Conservation (phyloP, 257 asterid species). For the Salvia miltiorrhiza region DNA sequence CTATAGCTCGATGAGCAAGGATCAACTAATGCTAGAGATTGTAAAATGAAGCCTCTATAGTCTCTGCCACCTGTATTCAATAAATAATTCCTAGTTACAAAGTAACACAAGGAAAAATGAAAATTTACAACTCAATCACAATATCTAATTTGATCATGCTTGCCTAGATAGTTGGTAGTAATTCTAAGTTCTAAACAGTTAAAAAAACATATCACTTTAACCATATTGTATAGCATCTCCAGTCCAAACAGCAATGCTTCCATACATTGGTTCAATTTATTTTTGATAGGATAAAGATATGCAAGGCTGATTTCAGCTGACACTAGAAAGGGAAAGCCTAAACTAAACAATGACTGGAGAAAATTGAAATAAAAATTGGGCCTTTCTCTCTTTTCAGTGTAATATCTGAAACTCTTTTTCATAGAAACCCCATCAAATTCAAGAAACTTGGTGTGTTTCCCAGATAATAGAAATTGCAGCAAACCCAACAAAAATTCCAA, state of each 20-base stretch:
- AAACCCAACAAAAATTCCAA: background rate
- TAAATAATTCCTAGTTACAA: conserved; percentile 3
- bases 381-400: background rate
- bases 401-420: background rate
- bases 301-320: background rate
- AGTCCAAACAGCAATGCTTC: background rate
- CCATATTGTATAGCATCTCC: background rate
- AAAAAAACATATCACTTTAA: background rate
- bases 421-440: background rate
- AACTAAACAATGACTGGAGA: background rate
- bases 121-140: background rate
- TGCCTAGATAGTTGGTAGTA: background rate
- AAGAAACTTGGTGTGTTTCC: background rate
- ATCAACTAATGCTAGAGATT: conserved; percentile 29
- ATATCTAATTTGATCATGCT: background rate
- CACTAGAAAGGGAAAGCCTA: background rate
- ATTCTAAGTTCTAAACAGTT: background rate
- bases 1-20: conserved; percentile 30
- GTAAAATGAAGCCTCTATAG: conserved; percentile 35
- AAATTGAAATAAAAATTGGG: background rate
- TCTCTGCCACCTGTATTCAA: conserved; percentile 45
- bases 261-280: background rate
- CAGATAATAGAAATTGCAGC: background rate
- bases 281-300: background rate
- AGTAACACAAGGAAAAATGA: background rate